Percentiles rank a stretch among this genome's conserved stretches.
Conservation (phyloP, 129 eudicot genomes). For the Helianthus annuus region DNA sequence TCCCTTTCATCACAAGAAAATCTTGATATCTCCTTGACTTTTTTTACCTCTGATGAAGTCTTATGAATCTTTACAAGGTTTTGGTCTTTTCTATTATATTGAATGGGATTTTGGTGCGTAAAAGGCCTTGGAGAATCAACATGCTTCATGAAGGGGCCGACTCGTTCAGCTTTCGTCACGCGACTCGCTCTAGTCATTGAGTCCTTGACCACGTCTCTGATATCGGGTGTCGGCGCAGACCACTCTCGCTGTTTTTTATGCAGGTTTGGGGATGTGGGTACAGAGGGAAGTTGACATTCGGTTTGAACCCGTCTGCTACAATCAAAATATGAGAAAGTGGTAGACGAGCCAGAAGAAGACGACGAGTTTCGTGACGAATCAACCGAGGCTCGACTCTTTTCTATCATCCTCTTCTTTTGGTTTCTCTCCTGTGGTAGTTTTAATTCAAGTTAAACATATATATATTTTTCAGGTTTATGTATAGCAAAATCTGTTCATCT, state of each 20-base stretch:
- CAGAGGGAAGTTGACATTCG: constrained; percentile 27
- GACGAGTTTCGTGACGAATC: constrained; percentile 69
- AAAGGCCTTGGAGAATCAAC: constrained; percentile 93
- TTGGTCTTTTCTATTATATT: constrained; percentile 46
- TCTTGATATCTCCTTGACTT: constrained; percentile 46
- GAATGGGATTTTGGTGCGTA: constrained; percentile 30
- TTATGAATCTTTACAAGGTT: constrained; percentile 37
- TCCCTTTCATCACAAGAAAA: constrained; percentile 83
- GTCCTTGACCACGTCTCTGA: constrained; percentile 63
- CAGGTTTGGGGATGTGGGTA: constrained; percentile 39
- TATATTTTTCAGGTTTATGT: constrained; percentile 7
- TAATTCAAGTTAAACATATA: constrained; percentile 9
- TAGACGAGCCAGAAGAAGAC: constrained; percentile 69
- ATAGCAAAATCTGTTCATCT: constrained; percentile 3
- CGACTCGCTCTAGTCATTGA: constrained; percentile 59
- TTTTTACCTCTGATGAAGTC: constrained; percentile 18
- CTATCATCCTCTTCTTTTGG: constrained; percentile 35
- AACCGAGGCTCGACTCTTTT: constrained; percentile 45
- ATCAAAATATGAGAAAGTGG: constrained; percentile 43
- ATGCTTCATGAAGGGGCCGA: constrained; percentile 42
- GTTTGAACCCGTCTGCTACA: constrained; percentile 31
- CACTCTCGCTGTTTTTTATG: constrained; percentile 28
- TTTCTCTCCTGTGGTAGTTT: constrained; percentile 40
- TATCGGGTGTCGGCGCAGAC: constrained; percentile 37
- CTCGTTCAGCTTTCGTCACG: constrained; percentile 41